phyloP scores from a whole-genome alignment of 2,329 filamentous ascomycete species.

The Cladosporium sp. region DNA sequence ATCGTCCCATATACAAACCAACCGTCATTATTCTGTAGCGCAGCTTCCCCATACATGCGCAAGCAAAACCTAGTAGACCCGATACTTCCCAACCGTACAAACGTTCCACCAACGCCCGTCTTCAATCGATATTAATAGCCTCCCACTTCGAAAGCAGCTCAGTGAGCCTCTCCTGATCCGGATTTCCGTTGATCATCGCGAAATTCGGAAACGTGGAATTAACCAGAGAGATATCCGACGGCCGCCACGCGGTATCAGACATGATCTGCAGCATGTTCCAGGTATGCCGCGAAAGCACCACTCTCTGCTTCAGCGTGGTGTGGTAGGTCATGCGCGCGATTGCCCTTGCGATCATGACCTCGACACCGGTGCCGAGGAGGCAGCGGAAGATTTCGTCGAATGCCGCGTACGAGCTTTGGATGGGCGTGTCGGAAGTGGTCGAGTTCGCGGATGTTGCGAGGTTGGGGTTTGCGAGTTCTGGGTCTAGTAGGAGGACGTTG shows the following conservation, averaged over 20 bases:
- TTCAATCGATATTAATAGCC: not conserved
- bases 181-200: constrained; percentile 9
- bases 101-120: too few species aligned
- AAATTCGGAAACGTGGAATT: constrained; percentile 15
- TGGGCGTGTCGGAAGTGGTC: not conserved
- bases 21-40: too few species aligned
- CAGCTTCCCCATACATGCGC: too few species aligned
- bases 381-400: constrained; percentile 19
- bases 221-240: constrained; percentile 13
- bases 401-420: constrained; percentile 12
- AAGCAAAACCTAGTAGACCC: too few species aligned
- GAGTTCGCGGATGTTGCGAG: too few species aligned
- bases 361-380: constrained; percentile 14
- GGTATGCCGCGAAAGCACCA: constrained; percentile 1
- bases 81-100: too few species aligned
- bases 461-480: constrained; percentile 4
- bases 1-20: too few species aligned
- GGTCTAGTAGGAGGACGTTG: constrained; percentile 13
- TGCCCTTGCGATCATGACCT: constrained; percentile 14
- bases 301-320: constrained; percentile 13
- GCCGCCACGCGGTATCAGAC: constrained; percentile 16
- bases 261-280: constrained; percentile 15
- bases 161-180: constrained; percentile 8
- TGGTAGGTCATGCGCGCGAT: constrained; percentile 17
- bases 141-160: constrained; percentile 15